Base-by-base conservation (phyloP, 805 yeast species). In the Vanderwaltozyma verrucispora region DNA sequence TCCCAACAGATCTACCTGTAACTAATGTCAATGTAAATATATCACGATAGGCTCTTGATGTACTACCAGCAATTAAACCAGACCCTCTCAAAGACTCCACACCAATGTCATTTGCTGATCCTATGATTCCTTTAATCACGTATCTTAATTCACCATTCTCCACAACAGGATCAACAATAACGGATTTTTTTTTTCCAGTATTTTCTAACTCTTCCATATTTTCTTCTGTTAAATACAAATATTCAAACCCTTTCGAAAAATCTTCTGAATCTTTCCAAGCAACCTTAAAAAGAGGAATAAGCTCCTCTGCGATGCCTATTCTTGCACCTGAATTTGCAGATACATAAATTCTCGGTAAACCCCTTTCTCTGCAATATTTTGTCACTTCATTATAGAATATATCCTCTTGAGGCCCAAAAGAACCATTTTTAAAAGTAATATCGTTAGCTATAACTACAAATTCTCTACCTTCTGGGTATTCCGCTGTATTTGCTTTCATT, bases 321-420 rank as follows among this genome's bases (percentile, higher is more conserved):
- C 99, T 78, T 33, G 99, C 99, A 71, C 99, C 99, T 43, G 97
- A 88, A 74, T 92, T 92, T 20, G 98, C 99, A 50, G 96, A 85
- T 51, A 92, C 70, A 66, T 92, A 92, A 41, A 92, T 75, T 67
- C 99, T 74, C 56, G 99, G 99, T 49, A 92, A 77, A 41, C 98
- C 98, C 47, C 78, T 71, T 56, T 75, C 69, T 66, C 95, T 75
- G 23, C 97, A 96, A 50, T 79, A 73, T 55, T 87, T 94, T 23
- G 98, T 92, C 47, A 88, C 95, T 58, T 80, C 77, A 69, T 83
- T 75, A 74, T 92, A 92, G 69, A 80, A 92, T 39, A 68, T 69
- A 66, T 92, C 98, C 66, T 92, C 99, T 51, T 74, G 79, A 19
- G 99, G 98, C 52, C 98, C 99, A 55, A 92, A 92, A 1, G 98